phyloP scores from a whole-genome alignment of 805 yeast genomes.

The Wickerhamiella siamensis region DNA sequence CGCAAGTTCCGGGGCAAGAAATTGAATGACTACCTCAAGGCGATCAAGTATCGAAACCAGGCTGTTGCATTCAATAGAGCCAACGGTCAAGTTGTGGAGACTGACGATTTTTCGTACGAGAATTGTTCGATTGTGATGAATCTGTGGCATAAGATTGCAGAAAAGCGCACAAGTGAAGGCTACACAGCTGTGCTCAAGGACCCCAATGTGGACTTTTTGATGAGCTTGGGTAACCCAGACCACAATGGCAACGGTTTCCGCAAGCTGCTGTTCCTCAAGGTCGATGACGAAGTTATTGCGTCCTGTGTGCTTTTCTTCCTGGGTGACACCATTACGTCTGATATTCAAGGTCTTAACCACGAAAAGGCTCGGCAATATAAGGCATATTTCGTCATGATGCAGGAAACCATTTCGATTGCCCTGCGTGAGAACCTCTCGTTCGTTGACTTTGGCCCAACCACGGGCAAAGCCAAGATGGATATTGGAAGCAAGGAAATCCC shows the following conservation, averaged over 20 bases:
- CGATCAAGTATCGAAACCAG: slow-evolving; percentile 30
- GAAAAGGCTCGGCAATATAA: slow-evolving; percentile 28
- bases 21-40: slow-evolving; percentile 28
- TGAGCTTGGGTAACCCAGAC: slow-evolving; percentile 21
- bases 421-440: slow-evolving; percentile 27
- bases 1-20: slow-evolving; percentile 26
- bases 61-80: slow-evolving; percentile 25
- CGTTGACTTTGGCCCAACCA: slow-evolving; percentile 35
- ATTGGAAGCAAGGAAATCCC: slow-evolving; percentile 29
- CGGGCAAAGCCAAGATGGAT: slow-evolving; percentile 31
- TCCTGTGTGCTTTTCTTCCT: slow-evolving; percentile 31
- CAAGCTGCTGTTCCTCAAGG: slow-evolving; percentile 28
- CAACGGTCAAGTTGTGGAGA: slow-evolving; percentile 27
- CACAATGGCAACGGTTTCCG: slow-evolving; percentile 21
- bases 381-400: slow-evolving; percentile 37
- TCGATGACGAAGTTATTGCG: slow-evolving; percentile 27
- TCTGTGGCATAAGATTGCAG: slow-evolving; percentile 30
- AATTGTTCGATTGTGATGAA: slow-evolving; percentile 25
- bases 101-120: slow-evolving; percentile 23
- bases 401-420: slow-evolving; percentile 31
- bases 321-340: slow-evolving; percentile 33
- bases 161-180: slow-evolving; percentile 27
- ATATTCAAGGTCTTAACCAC: slow-evolving; percentile 32
- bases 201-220: slow-evolving; percentile 25
- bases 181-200: slow-evolving; percentile 27